Evolutionary conservation across 768 basidiomycete genomes (phyloP), one percentile per base, ranked within the genome.

Genomic region (Leccinum broughii): DNA sequence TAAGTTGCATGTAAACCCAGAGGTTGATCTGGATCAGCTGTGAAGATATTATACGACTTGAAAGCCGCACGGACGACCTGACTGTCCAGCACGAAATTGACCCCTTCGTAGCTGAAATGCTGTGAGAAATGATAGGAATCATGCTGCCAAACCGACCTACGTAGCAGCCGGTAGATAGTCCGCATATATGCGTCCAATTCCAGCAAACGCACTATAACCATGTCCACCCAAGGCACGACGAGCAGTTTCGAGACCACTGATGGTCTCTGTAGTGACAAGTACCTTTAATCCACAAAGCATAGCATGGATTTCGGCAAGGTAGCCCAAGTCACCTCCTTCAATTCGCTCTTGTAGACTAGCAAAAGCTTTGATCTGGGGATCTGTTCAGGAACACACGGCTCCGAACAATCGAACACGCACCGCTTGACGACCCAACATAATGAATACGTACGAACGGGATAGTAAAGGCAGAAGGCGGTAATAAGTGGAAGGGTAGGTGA

Each of bases 171-270:
- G 88, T 2, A 89, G 76, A 62, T 84, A 84, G 69, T 88, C 83
- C 4, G 84, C 85, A 62, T 89, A 89, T 1, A 87, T 55, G 39
- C 79, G 72, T 4, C 89, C 89, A 1, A 92, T 77, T 3, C 88
- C 89, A 0, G 86, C 77, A 63, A 86, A 88, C 0, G 78, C 81
- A 64, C 88, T 88, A 71, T 83, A 90, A 0, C 90, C 90, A 70
- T 92, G 90, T 4, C 90, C 90, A 54, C 90, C 90, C 81, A 91
- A 83, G 0, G 87, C 81, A 15, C 88, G 81, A 8, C 89, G 81
- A 3, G 87, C 85, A 6, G 77, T 80, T 70, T 90, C 89, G 13
- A 89, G 66, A 62, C 87, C 87, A 35, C 79, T 78, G 2, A 85
- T 79, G 5, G 78, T 76, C n/a, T 77, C 70, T 0, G 80, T 78